Evolutionary conservation across 2,329 filamentous ascomycete species (phyloP).

Genomic region (Graphium sp.): DNA sequence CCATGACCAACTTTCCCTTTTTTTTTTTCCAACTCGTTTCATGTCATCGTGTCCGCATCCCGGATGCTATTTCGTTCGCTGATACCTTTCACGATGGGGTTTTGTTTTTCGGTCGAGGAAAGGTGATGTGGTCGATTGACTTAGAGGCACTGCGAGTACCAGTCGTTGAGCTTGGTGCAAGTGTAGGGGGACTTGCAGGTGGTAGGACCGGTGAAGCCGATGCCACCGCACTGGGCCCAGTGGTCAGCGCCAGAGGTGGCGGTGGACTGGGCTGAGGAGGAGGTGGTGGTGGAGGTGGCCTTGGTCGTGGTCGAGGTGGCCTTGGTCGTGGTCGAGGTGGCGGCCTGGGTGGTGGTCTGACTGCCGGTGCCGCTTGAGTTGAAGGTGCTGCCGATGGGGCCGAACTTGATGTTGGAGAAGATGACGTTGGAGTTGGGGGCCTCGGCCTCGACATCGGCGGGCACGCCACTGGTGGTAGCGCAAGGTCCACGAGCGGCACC

Average conservation of each 20-base stretch:
- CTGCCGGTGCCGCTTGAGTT: background rate
- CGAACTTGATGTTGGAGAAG: constrained; percentile 44
- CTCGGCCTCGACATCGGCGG: constrained; percentile 26
- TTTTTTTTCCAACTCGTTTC: too few species aligned
- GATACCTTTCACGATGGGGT: too few species aligned
- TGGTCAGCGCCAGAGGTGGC: constrained; percentile 4
- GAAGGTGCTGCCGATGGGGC: constrained; percentile 36
- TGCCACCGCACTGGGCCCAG: constrained; percentile 9
- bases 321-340: too few species aligned
- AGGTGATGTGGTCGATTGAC: too few species aligned
- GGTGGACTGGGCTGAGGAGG: background rate
- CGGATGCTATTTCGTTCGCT: too few species aligned
- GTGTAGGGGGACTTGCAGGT: constrained; percentile 6
- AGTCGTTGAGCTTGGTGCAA: constrained; percentile 8
- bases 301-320: background rate
- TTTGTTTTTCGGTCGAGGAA: too few species aligned
- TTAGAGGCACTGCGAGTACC: constrained; percentile 10
- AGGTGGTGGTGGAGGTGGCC: background rate
- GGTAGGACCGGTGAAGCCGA: constrained; percentile 7
- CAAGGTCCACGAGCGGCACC: constrained; percentile 39
- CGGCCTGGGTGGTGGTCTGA: background rate
- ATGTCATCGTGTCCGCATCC: too few species aligned
- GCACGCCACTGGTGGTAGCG: constrained; percentile 30
- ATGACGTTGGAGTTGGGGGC: constrained; percentile 30
- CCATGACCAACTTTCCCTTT: too few species aligned